Percentiles rank a stretch among this genome's conserved stretches.
These are phyloP conservation scores for Xerocomus nothofagi DNA, from an alignment of 1,284 basidiomycete genomes.

Conservation along the genomic window DNA sequence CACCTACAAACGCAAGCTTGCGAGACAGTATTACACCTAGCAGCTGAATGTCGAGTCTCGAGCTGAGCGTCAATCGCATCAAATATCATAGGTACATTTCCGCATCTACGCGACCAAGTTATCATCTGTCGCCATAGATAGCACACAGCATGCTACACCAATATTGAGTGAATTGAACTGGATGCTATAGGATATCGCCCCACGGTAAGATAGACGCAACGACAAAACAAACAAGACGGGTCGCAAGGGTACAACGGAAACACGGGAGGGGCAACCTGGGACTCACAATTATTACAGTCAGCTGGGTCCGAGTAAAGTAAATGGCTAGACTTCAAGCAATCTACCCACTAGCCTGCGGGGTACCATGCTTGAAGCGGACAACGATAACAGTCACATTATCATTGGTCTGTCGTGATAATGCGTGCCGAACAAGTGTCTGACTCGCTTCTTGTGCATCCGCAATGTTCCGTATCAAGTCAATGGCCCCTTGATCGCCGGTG, in stretches of 20 bases:
- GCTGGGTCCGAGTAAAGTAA: conserved; percentile 2
- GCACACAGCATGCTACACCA: conserved; percentile 8
- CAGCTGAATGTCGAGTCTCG: not conserved
- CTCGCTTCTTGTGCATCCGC: conserved; percentile 85
- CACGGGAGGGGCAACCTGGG: not conserved
- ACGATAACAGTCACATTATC: conserved; percentile 89
- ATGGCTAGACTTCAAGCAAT: not conserved
- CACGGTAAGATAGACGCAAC: conserved; percentile 4
- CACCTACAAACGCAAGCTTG: no score
- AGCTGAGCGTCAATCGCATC: not conserved
- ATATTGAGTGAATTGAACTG: not conserved
- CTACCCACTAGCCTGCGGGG: conserved; percentile 18
- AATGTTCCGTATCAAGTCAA: conserved; percentile 78
- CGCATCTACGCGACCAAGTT: not conserved
- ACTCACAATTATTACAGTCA: conserved; percentile 14
- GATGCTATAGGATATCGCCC: conserved; percentile 8
- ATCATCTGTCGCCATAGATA: not conserved
- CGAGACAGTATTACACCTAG: not conserved
- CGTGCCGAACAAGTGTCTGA: conserved; percentile 78
- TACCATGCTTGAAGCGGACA: conserved; percentile 58
- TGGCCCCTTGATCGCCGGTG: conserved; percentile 87
- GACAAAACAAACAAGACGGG: conserved; percentile 3
- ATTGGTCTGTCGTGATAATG: conserved; percentile 84
- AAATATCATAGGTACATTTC: not conserved
- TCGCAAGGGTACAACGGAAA: conserved; percentile 8